phyloP scores from a whole-genome alignment of 768 basidiomycete species.

The Lyophyllum decastes region DNA sequence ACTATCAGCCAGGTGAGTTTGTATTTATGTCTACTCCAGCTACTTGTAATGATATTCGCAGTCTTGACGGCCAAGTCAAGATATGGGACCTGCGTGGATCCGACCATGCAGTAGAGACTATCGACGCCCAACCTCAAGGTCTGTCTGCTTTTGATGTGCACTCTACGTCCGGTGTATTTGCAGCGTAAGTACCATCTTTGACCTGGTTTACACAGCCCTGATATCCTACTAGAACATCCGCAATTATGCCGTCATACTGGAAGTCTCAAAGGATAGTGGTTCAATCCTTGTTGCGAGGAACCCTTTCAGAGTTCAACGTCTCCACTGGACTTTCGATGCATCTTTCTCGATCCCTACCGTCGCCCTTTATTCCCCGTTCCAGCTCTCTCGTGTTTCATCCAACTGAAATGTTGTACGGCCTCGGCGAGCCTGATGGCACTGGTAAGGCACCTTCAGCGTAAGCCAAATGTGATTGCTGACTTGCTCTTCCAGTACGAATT shows the following conservation, averaged over 20 bases:
- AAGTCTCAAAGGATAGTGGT: conserved; percentile 64
- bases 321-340: conserved; percentile 56
- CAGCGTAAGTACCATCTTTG: conserved; percentile 58
- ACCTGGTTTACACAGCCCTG: neutral
- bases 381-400: conserved; percentile 82
- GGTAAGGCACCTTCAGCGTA: conserved; percentile 32
- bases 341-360: conserved; percentile 56
- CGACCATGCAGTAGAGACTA: conserved; percentile 58
- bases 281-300: conserved; percentile 49
- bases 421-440: conserved; percentile 73
- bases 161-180: conserved; percentile 79
- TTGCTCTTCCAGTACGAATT: conserved; percentile 44
- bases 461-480: conserved; percentile 4
- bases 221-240: conserved; percentile 50
- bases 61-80: conserved; percentile 87
- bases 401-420: conserved; percentile 79
- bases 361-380: conserved; percentile 59
- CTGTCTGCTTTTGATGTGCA: conserved; percentile 89
- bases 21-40: neutral
- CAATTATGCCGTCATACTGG: conserved; percentile 61
- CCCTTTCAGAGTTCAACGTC: conserved; percentile 48
- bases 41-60: conserved; percentile 29
- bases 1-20: conserved; percentile 81
- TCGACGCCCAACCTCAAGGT: conserved; percentile 70
- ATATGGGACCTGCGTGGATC: conserved; percentile 85